Base-by-base conservation (phyloP, 108 stramenopile genomes). In the Conticribra weissflogii region DNA sequence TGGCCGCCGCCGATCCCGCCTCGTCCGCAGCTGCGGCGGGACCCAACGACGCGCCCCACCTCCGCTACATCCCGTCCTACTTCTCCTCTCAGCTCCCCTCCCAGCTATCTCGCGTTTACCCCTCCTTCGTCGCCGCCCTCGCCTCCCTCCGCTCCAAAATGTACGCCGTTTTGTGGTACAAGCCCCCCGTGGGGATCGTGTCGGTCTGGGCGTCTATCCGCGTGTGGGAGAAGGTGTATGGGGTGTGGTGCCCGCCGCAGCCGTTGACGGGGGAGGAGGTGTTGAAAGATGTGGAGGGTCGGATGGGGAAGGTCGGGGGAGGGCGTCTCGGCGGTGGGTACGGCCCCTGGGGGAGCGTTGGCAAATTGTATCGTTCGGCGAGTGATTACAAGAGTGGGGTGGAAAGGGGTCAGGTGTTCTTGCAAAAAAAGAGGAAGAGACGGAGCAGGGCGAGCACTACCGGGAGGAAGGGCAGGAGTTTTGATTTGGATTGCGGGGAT, bases 131-230 rank as follows among this genome's bases (percentile, higher is more conserved):
- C 0, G 59, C 63, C 1, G 47, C 17, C 17, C 48, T 70, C 28
- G 64, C 52, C 29, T 16, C 7, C 2, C 69, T 50, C 2, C 63
- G 76, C 19, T 17, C 49, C 21, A 66, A 63, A 33, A 23, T 71
- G 2, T 60, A 70, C 27, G 32, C 57, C 3, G 22, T 68, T 0
- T 46, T 71, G n/a, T 78, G 76, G 76, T 88, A 86, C 74, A 87
- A 87, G 52, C 88, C 88, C 30, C 91, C 91, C 0, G 88, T 92
- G 1, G 91, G 91, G 15, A 78, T 89, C 56, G 85, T 86, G 2
- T 59, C 85, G 8, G 72, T 74, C 1, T 81, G 61, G 55, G 56
- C 68, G 23, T 56, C 66, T 3, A 31, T 67, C 9, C 60, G 72
- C 0, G 32, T 92, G 0, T 46, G 86, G 2, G 47, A 59, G 69